phyloP scores from a whole-genome alignment of 305 asterid species.

The Striga hermonthica region DNA sequence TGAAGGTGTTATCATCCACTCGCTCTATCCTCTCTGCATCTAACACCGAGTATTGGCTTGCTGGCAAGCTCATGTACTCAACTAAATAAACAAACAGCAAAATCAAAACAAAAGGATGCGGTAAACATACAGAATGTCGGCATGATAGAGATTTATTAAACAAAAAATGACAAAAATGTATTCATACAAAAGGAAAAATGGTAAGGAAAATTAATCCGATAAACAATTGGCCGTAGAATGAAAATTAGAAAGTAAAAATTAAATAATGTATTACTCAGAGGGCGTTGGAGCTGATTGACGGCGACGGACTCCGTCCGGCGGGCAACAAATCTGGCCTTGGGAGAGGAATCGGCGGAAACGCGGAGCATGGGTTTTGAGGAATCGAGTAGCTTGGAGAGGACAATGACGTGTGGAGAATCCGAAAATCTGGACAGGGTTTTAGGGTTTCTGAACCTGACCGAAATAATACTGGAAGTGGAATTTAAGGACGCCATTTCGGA shows the following conservation, averaged over 20 bases:
- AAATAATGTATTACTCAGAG: conserved; percentile 46
- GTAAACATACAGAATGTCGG: background rate
- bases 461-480: conserved; percentile 33
- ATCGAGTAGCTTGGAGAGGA: conserved; percentile 41
- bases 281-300: conserved; percentile 73
- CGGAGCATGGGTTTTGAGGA: conserved; percentile 48
- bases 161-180: background rate
- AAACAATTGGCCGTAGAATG: too few species aligned
- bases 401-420: conserved; percentile 27
- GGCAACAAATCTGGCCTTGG: conserved; percentile 71
- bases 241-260: background rate
- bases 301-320: conserved; percentile 59
- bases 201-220: too few species aligned
- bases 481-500: conserved; percentile 43
- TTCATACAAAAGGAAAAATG: too few species aligned
- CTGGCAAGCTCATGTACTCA: conserved; percentile 96
- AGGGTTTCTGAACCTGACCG: conserved; percentile 42
- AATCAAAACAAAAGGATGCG: background rate
- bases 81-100: conserved; percentile 31
- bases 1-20: conserved; percentile 80
- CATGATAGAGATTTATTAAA: background rate
- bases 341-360: conserved; percentile 61
- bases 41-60: conserved; percentile 97
- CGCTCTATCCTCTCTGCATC: conserved; percentile 96
- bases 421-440: conserved; percentile 28